Evolutionary conservation across 2,329 filamentous ascomycete genomes (phyloP).

Genomic region (Pseudogymnoascus sp.): DNA sequence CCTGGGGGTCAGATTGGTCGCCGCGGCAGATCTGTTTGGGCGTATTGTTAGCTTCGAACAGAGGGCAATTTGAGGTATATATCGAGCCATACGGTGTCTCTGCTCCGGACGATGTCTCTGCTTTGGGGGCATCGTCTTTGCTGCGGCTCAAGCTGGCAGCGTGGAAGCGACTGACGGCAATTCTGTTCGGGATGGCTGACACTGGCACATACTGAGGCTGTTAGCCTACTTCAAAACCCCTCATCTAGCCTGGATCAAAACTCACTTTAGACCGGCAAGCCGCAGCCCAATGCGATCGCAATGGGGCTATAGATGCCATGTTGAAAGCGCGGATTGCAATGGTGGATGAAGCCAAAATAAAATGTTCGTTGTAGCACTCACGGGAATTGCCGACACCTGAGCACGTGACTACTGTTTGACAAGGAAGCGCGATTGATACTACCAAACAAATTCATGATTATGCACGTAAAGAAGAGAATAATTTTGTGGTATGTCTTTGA

Average conservation of each 20-base stretch:
- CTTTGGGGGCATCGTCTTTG: not conserved
- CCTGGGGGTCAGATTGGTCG: not conserved
- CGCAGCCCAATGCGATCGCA: conserved; percentile 6
- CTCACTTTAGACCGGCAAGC: conserved; percentile 2
- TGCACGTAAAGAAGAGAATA: not conserved
- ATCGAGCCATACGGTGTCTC: not conserved
- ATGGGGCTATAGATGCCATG: conserved; percentile 10
- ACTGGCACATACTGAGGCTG: conserved; percentile 5
- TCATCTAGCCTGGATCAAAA: not conserved
- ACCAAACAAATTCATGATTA: not conserved
- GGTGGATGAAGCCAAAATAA: not conserved
- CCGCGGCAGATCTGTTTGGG: not conserved
- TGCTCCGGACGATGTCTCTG: conserved; percentile 3
- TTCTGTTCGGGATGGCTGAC: conserved; percentile 46
- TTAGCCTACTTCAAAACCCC: not conserved
- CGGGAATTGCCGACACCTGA: not conserved
- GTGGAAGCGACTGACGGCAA: conserved; percentile 38
- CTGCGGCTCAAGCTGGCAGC: not conserved
- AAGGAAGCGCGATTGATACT: not conserved
- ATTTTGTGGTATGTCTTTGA: not conserved
- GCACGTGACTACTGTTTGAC: not conserved
- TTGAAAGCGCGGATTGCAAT: conserved; percentile 1
- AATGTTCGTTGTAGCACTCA: conserved; percentile 5
- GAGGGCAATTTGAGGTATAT: not conserved
- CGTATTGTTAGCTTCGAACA: not conserved